Percentiles rank a stretch among this genome's conserved stretches.
Evolutionary conservation across 148 eudicot species (phyloP).

Genomic region (Silene uniflora): DNA sequence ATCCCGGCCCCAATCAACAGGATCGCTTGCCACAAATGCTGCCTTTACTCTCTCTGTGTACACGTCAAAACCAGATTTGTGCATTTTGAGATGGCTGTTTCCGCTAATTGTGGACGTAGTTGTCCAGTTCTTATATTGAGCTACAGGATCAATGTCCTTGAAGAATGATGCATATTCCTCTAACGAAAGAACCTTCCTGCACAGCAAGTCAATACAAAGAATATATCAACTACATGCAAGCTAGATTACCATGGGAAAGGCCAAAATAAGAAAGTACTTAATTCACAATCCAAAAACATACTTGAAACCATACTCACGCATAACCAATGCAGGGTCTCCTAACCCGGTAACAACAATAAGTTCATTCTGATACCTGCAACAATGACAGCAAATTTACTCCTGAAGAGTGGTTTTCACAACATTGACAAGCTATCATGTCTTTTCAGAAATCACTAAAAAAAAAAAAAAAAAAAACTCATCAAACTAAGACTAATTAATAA

Average conservation of each 20-base stretch:
- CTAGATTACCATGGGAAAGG: neutral
- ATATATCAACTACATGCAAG: neutral
- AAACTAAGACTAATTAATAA: no score
- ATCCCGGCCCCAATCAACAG: constrained; percentile 70
- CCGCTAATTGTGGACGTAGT: constrained; percentile 20
- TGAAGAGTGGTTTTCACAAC: no score
- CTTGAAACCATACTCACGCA: constrained; percentile 59
- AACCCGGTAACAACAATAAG: constrained; percentile 46
- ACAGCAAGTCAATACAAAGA: constrained; percentile 4
- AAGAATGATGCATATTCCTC: constrained; percentile 49
- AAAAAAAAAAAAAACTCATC: no score
- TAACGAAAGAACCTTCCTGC: constrained; percentile 49
- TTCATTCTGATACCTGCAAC: constrained; percentile 41
- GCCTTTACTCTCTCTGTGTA: constrained; percentile 39
- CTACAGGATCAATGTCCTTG: constrained; percentile 50
- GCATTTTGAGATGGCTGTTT: constrained; percentile 11
- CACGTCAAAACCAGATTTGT: constrained; percentile 24
- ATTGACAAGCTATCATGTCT: no score
- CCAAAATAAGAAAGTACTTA: neutral
- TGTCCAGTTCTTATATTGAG: constrained; percentile 47
- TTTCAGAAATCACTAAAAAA: no score
- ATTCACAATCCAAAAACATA: constrained; percentile 26
- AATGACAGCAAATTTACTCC: neutral
- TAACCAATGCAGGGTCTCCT: constrained; percentile 53
- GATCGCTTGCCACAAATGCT: constrained; percentile 49